Base-by-base conservation (phyloP, 345 rosid species). In the Crucihimalaya himalaica region DNA sequence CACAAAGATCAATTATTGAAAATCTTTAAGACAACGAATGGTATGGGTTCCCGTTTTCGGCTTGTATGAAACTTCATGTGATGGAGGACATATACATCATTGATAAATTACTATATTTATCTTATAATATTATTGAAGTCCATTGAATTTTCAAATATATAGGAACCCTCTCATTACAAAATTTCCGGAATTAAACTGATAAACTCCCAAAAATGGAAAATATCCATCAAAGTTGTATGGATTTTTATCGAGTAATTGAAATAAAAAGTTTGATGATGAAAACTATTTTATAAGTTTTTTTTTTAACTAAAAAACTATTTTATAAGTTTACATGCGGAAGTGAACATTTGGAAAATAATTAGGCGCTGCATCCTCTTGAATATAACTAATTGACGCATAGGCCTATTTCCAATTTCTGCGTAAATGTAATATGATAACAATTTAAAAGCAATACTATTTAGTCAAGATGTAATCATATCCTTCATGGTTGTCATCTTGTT, bases 11-110 rank as follows among this genome's bases (percentile, higher is more conserved):
- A 74, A 47, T 74, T 35, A 66, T 73, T 56, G 50, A 25, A 65
- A 43, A 43, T 43, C 16, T 5, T 61, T 39, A 31, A 40, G 15
- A 34, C 0, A 12, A 15, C 27, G 4, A 65, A 3, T 20, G 70
- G 75, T 23, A 63, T 72, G 63, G 61, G 61, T 61, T 63, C 18
- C 23, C 23, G 8, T 35, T 61, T 35, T 61, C 6, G 70, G 61
- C 62, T 60, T 52, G 37, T 16, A 46, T 59, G 58, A 18, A 15
- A 34, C n/a, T 48, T 71, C 67, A 2, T 35, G 48, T 59, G 39
- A 39, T 59, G 15, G 67, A 23, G 28, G 25, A 32, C 2, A 8
- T 31, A 9, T 56, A 6, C 39, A 29, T 28, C 12, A 15, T 15
- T 28, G 11, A n/a, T n/a, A 29, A 29, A n/a, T 55, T 1, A 31